Percentiles rank a stretch among this genome's conserved stretches.
Evolutionary conservation across 2,329 filamentous ascomycete species (phyloP).

Genomic region (Colletotrichum karsti): DNA sequence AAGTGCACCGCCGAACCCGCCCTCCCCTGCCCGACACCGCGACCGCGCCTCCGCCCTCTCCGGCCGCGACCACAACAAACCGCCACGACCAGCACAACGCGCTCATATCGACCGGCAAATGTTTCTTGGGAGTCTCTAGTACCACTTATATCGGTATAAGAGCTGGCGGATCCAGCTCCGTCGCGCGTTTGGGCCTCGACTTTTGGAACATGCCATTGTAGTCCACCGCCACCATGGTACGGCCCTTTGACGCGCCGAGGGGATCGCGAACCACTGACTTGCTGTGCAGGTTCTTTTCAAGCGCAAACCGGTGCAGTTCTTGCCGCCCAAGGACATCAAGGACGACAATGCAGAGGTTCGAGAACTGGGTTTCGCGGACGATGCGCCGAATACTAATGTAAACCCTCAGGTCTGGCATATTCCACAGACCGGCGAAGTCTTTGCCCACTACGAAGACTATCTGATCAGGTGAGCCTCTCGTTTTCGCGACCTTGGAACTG

Average conservation of each 20-base stretch:
- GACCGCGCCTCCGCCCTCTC: slow-evolving; percentile 22
- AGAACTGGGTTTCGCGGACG: slow-evolving; percentile 18
- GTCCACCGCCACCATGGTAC: slow-evolving; percentile 42
- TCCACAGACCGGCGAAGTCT: slow-evolving; percentile 88
- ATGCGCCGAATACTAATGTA: slow-evolving; percentile 25
- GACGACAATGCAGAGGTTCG: slow-evolving; percentile 86
- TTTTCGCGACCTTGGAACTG: background rate
- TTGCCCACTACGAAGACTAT: slow-evolving; percentile 88
- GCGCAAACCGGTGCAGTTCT: slow-evolving; percentile 89
- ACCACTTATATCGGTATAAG: slow-evolving; percentile 12
- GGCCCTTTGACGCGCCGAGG: slow-evolving; percentile 18
- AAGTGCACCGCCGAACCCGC: slow-evolving; percentile 26
- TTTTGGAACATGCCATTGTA: slow-evolving; percentile 30
- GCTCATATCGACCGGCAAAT: slow-evolving; percentile 31
- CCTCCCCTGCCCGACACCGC: slow-evolving; percentile 24
- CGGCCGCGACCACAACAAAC: slow-evolving; percentile 22
- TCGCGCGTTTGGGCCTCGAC: slow-evolving; percentile 35
- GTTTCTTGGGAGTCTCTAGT: background rate
- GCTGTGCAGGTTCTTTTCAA: slow-evolving; percentile 86
- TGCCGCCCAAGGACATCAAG: slow-evolving; percentile 75
- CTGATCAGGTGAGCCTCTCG: slow-evolving; percentile 72
- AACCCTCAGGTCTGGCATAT: slow-evolving; percentile 87
- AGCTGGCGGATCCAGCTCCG: slow-evolving; percentile 51
- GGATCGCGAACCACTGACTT: slow-evolving; percentile 28
- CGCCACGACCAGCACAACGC: slow-evolving; percentile 27